Base-by-base conservation (phyloP, 1,284 basidiomycete genomes). In the Pascua guehoae region DNA sequence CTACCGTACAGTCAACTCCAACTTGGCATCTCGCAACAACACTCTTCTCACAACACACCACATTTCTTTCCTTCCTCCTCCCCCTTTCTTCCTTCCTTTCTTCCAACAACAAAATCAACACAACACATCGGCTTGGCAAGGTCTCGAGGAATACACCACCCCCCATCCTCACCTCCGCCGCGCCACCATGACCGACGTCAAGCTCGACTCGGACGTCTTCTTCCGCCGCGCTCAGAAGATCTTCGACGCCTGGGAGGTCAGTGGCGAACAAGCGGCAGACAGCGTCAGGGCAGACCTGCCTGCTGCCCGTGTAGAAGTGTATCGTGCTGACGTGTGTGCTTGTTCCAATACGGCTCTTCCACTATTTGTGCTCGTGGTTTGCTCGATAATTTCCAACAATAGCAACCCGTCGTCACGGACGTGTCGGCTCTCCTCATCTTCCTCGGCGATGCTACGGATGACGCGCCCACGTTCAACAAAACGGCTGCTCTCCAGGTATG, bases 401-500 rank as follows among this genome's bases (percentile, higher is more conserved):
- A 14, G 7, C 12, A 49, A 17, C 41, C 41, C 15, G 14, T n/a
- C 38, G 38, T 49, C 38, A 49, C 37, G 12, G 18, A 39, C 38
- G 16, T 39, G 41, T 43, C 39, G 63, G 86, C 86, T 14, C 74
- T 95, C n/a, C 74, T 91, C 10, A 78, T 95, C 38, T 73, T 88
- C 37, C 86, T 89, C 37, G 92, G 92, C 24, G 90, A 94, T 64
- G 87, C 89, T 17, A 86, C 86, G 5, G 84, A 86, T 9, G 91
- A 94, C 62, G 87, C 91, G 61, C 87, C 88, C 60, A 84, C 89
- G 39, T 86, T 90, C 67, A 83, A 85, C 63, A 95, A 95, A 73
- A 88, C 89, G n/a, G 89, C 88, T 11, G 88, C 89, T 45, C 82
- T 95, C 54, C 92, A 96, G 81, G 92, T 91, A 60, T 66, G 86